Base-by-base conservation (phyloP, 2,329 filamentous ascomycete species). In the Graphilbum ipis-grandicollis region DNA sequence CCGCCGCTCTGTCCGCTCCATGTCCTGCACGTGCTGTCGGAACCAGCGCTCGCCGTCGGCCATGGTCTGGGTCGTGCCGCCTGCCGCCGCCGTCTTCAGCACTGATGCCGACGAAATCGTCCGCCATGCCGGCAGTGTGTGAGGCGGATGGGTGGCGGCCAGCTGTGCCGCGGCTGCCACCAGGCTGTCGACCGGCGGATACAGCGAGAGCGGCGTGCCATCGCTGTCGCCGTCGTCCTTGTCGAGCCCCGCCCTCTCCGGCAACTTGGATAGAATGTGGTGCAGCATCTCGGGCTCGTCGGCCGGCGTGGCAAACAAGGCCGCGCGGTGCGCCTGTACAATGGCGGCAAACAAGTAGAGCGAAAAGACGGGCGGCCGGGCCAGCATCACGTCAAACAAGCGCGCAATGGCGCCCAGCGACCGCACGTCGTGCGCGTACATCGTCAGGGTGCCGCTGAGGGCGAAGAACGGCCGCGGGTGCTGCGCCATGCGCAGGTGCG, bases 351-450 rank as follows among this genome's bases (percentile, higher is more conserved):
- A 96, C 38, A 96, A 67, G 55, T 98, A 98, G 36, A 96, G 69
- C 15, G 77, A 77, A 49, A 93, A 84, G 29, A 81, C 79, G n/a
- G 86, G 83, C 54, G 92, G 83, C 34, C 72, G 73, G 3, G 88
- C 83, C 5, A 98, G 66, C 34, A 98, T 68, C 38, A 88, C 86
- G 58, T 98, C 90, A 54, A 94, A 98, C 1, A 98, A 62, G 19
- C 90, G 74, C 25, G 85, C 73, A 50, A 98, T 96, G 46, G 88
- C 80, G 43, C 72, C 71, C 53, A 93, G 94, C 31, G 79, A 75
- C 55, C 90, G 78, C 42, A 98, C 85, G 53, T 96, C 88, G 57
- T 98, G 90, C 15, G 90, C 85, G 55, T 94, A 98, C 62, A 98
- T 76, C 25, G 92, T 98, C 31, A 98, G 67, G 1, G 85, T 93